Conservation (phyloP, 75 land plant species). For the Cunninghamia lanceolata region DNA sequence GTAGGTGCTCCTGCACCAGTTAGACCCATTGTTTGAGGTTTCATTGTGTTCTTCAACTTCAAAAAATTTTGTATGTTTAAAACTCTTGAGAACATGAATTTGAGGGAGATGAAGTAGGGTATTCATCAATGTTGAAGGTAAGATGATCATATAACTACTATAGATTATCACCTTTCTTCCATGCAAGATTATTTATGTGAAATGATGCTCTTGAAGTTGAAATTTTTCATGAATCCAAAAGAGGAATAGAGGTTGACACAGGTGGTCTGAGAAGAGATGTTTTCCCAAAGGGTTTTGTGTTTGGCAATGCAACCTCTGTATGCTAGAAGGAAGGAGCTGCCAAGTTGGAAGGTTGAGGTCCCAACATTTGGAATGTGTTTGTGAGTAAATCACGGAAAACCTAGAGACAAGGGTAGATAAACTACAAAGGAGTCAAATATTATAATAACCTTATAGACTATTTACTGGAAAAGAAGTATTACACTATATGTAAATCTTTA, state of each 20-base stretch:
- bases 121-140: too few relatives aligned
- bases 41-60: too few relatives aligned
- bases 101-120: too few relatives aligned
- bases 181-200: too few relatives aligned
- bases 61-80: too few relatives aligned
- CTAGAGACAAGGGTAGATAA: conserved; percentile 59
- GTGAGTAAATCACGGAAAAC: conserved; percentile 25
- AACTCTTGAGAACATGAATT: too few relatives aligned
- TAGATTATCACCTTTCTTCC: too few relatives aligned
- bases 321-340: conserved; percentile 46
- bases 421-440: conserved; percentile 66
- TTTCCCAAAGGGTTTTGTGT: conserved; percentile 45
- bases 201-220: too few relatives aligned
- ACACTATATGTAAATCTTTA: conserved; percentile 41
- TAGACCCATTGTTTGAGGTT: too few relatives aligned
- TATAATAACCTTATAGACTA: conserved; percentile 58
- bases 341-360: conserved; percentile 30
- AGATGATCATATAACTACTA: too few relatives aligned
- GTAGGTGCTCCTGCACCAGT: too few relatives aligned
- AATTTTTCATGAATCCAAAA: too few relatives aligned
- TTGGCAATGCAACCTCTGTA: conserved; percentile 45
- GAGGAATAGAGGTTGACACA: not conserved
- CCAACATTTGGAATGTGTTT: conserved; percentile 38
- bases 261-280: conserved; percentile 17
- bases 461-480: conserved; percentile 45